Base-by-base conservation (phyloP, 371 early-diverging fungal genomes). In the Aphelidium insulamus region DNA sequence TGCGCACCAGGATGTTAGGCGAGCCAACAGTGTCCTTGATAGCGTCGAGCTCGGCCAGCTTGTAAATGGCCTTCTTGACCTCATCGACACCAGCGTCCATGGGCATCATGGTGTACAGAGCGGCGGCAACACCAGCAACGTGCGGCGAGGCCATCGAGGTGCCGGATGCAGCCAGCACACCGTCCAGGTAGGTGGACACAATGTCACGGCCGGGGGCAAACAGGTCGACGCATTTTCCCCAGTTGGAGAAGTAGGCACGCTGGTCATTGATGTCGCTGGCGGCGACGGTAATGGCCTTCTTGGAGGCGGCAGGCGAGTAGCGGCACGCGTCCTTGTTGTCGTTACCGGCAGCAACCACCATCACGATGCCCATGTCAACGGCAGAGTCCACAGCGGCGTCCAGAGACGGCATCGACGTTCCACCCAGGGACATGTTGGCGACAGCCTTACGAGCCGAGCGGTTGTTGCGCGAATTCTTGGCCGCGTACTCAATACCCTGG, bases 61-160 rank as follows among this genome's bases (percentile, higher is more conserved):
- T n/a, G n/a, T n/a, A n/a, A n/a, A n/a, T n/a, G n/a, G n/a, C n/a
- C n/a, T n/a, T n/a, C n/a, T n/a, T n/a, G n/a, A n/a, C n/a, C n/a
- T n/a, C n/a, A n/a, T n/a, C n/a, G n/a, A n/a, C n/a, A n/a, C n/a
- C n/a, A n/a, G n/a, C n/a, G n/a, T n/a, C n/a, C n/a, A n/a, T n/a
- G n/a, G n/a, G n/a, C n/a, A n/a, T n/a, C n/a, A n/a, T n/a, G n/a
- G n/a, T n/a, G n/a, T n/a, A n/a, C n/a, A n/a, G n/a, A n/a, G n/a
- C n/a, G n/a, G 79, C 78, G 40, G 72, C 64, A 27, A 69, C 59
- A 39, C 83, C 84, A 34, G 82, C 59, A 12, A 71, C 74, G 48
- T 81, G 82, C 16, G 88, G 85, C 15, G 72, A 34, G 14, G 82
- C 76, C 80, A 78, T 78, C 10, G 71, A 71, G 11, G 83, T 77